Base-by-base conservation (phyloP, 148 eudicot genomes). In the Rheum nobile region DNA sequence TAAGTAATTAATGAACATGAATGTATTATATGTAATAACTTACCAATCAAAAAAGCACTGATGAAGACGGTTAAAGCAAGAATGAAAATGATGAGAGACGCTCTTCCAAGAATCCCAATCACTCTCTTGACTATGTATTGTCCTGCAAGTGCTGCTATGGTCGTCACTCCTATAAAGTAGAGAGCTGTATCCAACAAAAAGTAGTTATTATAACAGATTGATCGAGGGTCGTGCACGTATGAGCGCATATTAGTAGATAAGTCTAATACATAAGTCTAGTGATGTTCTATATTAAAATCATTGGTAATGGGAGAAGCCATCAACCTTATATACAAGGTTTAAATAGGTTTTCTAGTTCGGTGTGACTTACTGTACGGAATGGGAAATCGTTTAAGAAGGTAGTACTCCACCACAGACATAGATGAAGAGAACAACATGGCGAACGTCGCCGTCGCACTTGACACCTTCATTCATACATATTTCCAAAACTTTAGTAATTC, bases 391-490 rank as follows among this genome's bases (percentile, higher is more conserved):
- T 88, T 88, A 44, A 88, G 88, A 71, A 86, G 79, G 83, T 85
- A 85, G 76, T 86, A 88, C 63, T 88, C 86, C 8, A 88, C 83
- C 19, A 83, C 92, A 13, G 90, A 86, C 90, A 88, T 86, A 11
- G 92, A 86, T 50, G 92, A 86, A 1, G 92, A 88, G 77, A 88
- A 88, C 32, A 72, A 74, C 92, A 88, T 88, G 43, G 89, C 85
- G 75, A 88, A 88, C 0, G 88, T 86, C 54, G 90, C 79, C 28
- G 92, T 88, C 48, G 92, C 90, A 74, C 90, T 88, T 35, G 92
- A 84, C 6, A 88, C 92, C 92, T 88, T 31, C 28, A 54, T 21
- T 4, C 8, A 10, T 9, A 24, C 4, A 28, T 13, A 32, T 35
- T 22, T 35, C 19, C 12, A 46, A 42, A 21, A 22, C 2, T n/a